These are phyloP conservation scores for Vickermania spadyakhi DNA, from an alignment of 208 protist genomes.

Conservation along the genomic window DNA sequence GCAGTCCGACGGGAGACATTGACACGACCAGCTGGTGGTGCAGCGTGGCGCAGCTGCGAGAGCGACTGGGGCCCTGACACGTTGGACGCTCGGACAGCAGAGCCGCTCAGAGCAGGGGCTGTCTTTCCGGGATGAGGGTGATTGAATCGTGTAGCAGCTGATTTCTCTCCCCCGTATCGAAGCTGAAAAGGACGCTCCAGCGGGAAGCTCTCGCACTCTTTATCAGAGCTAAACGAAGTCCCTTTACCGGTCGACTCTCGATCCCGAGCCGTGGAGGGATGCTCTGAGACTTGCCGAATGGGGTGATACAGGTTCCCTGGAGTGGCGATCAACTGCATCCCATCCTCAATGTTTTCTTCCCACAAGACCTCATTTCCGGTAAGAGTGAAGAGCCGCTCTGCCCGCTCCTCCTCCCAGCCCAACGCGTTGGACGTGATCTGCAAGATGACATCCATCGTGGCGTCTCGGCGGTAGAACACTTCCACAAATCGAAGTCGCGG, in stretches of 20 bases:
- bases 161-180: too few species aligned
- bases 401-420: conserved; percentile 27
- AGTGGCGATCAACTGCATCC: conserved; percentile 49
- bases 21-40: too few species aligned
- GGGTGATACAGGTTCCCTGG: conserved; percentile 24
- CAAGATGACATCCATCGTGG: conserved; percentile 34
- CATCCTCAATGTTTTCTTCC: conserved; percentile 24
- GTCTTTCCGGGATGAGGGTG: too few species aligned
- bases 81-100: too few species aligned
- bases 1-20: too few species aligned
- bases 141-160: too few species aligned
- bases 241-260: neutral
- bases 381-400: conserved; percentile 51
- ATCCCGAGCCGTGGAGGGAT: neutral
- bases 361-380: conserved; percentile 45
- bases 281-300: neutral
- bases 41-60: too few species aligned
- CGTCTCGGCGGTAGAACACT: neutral
- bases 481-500: neutral
- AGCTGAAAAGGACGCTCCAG: too few species aligned
- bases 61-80: too few species aligned
- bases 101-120: too few species aligned
- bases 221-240: too few species aligned
- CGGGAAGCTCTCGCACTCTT: too few species aligned
- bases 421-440: conserved; percentile 31